phyloP scores from a whole-genome alignment of 2,329 filamentous ascomycete species.

The Catunica adiposa region DNA sequence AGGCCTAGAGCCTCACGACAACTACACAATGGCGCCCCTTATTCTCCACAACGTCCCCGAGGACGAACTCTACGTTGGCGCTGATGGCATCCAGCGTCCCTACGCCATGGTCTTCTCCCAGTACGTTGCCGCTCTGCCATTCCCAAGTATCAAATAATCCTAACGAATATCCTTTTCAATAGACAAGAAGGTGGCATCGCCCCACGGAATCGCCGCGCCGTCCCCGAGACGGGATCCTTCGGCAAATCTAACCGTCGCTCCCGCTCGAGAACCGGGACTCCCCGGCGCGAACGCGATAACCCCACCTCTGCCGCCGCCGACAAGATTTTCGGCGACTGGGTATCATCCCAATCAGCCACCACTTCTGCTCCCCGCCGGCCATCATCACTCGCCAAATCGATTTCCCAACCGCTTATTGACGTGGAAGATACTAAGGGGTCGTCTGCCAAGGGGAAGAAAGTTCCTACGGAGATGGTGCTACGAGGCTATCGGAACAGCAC shows the following conservation, averaged over 20 bases:
- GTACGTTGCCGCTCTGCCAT: conserved; percentile 26
- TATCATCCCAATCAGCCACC: conserved; percentile 27
- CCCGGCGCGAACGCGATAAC: conserved; percentile 39
- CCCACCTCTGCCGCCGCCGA: conserved; percentile 46
- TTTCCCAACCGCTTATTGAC: conserved; percentile 18
- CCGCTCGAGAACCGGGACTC: conserved; percentile 43
- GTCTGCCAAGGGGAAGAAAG: conserved; percentile 22
- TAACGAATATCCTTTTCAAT: conserved; percentile 1
- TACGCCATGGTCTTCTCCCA: conserved; percentile 51
- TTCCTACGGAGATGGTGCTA: conserved; percentile 60
- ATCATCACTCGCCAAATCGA: conserved; percentile 10
- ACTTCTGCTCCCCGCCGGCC: conserved; percentile 17
- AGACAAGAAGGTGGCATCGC: conserved; percentile 37
- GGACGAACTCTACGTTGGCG: conserved; percentile 48
- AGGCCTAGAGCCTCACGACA: background rate
- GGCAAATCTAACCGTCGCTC: conserved; percentile 50
- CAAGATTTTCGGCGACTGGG: conserved; percentile 43
- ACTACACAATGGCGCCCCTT: conserved; percentile 37
- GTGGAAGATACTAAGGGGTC: background rate
- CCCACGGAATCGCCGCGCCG: conserved; percentile 34
- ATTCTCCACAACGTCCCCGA: conserved; percentile 54
- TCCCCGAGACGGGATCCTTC: conserved; percentile 48
- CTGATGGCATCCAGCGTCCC: conserved; percentile 47
- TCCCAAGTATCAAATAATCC: conserved; percentile 3
- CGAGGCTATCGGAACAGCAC: conserved; percentile 55